Conservation (phyloP, 192 early-diverging fungal species). For the Rhizophagus sp. region DNA sequence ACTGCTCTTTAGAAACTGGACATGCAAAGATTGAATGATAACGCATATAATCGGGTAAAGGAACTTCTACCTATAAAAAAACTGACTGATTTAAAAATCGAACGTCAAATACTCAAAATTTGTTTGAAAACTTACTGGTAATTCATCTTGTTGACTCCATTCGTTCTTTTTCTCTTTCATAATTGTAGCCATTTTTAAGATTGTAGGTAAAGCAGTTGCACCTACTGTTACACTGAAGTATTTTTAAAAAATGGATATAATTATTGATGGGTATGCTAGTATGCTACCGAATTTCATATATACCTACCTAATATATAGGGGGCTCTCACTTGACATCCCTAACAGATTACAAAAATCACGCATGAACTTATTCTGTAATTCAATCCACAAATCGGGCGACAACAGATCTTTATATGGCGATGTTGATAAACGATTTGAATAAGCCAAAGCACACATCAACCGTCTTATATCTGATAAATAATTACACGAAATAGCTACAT, state of each 20-base stretch:
- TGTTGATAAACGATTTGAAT: slow-evolving; percentile 31
- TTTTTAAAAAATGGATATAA: background rate
- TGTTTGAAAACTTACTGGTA: slow-evolving; percentile 61
- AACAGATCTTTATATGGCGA: slow-evolving; percentile 52
- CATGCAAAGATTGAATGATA: slow-evolving; percentile 97
- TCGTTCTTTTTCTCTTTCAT: slow-evolving; percentile 86
- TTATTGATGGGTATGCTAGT: slow-evolving; percentile 11
- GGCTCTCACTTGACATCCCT: slow-evolving; percentile 69
- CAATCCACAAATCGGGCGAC: slow-evolving; percentile 43
- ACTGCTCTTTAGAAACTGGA: slow-evolving; percentile 95
- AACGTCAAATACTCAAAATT: background rate
- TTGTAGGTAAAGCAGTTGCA: slow-evolving; percentile 84
- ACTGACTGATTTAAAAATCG: background rate
- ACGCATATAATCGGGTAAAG: slow-evolving; percentile 77
- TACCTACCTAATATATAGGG: slow-evolving; percentile 66
- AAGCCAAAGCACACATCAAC: slow-evolving; percentile 46
- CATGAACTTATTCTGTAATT: slow-evolving; percentile 69
- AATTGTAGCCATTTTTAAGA: slow-evolving; percentile 87
- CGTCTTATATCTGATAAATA: slow-evolving; percentile 47
- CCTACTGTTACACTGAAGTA: slow-evolving; percentile 72
- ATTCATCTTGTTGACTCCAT: slow-evolving; percentile 90
- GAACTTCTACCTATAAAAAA: slow-evolving; percentile 73
- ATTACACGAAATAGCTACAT: background rate
- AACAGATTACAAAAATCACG: slow-evolving; percentile 79
- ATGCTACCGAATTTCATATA: slow-evolving; percentile 12